Base-by-base conservation (phyloP, 345 rosid species). In the Litchi chinensis region DNA sequence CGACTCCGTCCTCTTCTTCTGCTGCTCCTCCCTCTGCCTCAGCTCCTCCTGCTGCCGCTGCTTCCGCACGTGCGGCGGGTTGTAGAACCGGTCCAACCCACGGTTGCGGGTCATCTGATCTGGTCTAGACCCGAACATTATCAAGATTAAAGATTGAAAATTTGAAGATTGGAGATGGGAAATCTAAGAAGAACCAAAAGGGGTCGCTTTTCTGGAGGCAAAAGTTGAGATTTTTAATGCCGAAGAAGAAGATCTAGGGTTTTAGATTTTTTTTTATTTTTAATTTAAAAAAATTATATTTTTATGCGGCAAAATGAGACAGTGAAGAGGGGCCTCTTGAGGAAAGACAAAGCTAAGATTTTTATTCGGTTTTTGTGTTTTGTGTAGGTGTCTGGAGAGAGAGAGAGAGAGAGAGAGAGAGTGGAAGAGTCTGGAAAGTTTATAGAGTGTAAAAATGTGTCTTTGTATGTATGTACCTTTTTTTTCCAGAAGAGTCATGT, bases 61-160 rank as follows among this genome's bases (percentile, higher is more conserved):
- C 70, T 80, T 81, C 41, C 90, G 79, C 79, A 89, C 76, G 68
- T 85, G 78, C 10, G 90, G 92, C 10, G 90, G 89, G n/a, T 87
- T 78, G 57, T 89, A 87, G 69, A 89, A 87, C 28, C 90, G 85
- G 71, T 82, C 82, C 81, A 85, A 90, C 3, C 89, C 92, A 4
- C 86, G 80, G 76, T 79, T 69, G 73, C 84, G 80, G 3, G 80
- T 85, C 75, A 81, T 84, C 68, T 88, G 83, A 79, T 76, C 88
- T 12, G 86, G 83, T 69, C 87, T 85, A 4, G 86, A 82, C 48
- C 85, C 88, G 62, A 88, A 81, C 91, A 89, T 89, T 80, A 28
- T 64, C 22, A 60, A 28, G 81, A 77, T 67, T 46, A 7, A 46
- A 46, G 8, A 46, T 46, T 10, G 50, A 46, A 6, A 46, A 10